Evolutionary conservation across 176 grass and related monocot genomes (phyloP), one percentile per base, ranked within the genome.

Genomic region (Oryza glumipatula): DNA sequence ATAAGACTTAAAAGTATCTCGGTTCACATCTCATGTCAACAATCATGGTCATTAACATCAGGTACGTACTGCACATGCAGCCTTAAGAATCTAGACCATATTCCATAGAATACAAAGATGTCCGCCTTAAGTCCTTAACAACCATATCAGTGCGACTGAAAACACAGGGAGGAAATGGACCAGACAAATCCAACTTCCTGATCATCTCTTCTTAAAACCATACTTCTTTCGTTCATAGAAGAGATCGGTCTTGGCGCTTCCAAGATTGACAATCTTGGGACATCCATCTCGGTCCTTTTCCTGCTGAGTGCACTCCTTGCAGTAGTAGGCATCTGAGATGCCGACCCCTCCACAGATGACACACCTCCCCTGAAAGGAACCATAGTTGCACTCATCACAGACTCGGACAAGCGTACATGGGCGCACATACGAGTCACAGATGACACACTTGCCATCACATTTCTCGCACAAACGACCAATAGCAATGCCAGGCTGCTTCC

Each of bases 231-330:
- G 88, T 46, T 93, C 94, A 19, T 96, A 96, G 82, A 96, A 96
- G 75, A 96, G 88, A 63, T 96, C 94, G 0, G 94, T 96, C 83
- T 96, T 96, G 43, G 94, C 94, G 11, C 94, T 96, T 21, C 94
- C 94, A 43, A 96, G 84, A 19, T 96, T 96, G 11, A 96, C 94
- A 72, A 96, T 96, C 82, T 96, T 96, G 46, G 94, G 94, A 12
- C 94, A 96, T 13, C 88, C 91, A 22, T 96, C 94, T 2, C 88
- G 86, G 61, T 96, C 94, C 70, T 96, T 96, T 78, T 93, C 94
- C 68, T 96, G 91, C 83, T 96, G 94, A 0, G 94, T 96, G 71
- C 94, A 96, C 77, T 96, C 94, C 83, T 93, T 93, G 86, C 94
- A 96, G 64, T 93, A 96, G 73, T 96, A 96, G 14, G 94, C 91